Evolutionary conservation across 371 early-diverging fungal genomes (phyloP), one percentile per base, ranked within the genome.

Genomic region (Rhizopus sp.): DNA sequence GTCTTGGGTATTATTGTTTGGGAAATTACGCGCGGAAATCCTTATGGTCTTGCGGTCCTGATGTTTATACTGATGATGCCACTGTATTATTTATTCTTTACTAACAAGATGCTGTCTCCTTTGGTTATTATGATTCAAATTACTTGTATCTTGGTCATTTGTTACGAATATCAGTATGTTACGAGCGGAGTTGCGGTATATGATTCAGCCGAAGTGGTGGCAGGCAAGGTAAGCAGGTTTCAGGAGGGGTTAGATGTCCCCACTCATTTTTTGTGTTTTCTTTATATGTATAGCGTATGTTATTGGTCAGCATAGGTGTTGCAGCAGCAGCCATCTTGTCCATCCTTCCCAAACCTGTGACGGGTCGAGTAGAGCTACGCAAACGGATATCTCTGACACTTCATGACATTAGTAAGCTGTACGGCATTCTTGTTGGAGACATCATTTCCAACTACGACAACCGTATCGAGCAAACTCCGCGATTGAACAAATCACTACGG

Each of bases 361-460:
- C 64, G 3, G 75, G 75, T 15, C 65, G 79, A 42, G 72, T 78
- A 9, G 79, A 75, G 41, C 55, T 78, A 13, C 69, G 79, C 16
- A 75, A 75, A 33, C 66, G 75, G 13, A 48, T 75, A 1, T 69
- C 79, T 0, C 37, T 60, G n/a, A 78, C 79, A 0, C 53, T 78
- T 8, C 63, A 60, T 10, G 79, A 78, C 47, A 59, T 78, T 32
- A 68, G 73, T 16, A 59, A 56, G 47, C 40, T 75, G 4, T 78
- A 75, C 30, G 64, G 72, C 23, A 68, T 77, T 32, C 47, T 73
- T 7, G 65, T 63, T 1, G 61, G 62, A 10, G 59, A 62, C 40
- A 40, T 68, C 31, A 8, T 68, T 0, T 6, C 40, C 4, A 23
- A 52, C 1, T 34, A 54, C 35, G 46, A 50, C 13, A 55, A 47